Evolutionary conservation across 1,284 basidiomycete genomes (phyloP).

Genomic region (Leccinum solheimii): DNA sequence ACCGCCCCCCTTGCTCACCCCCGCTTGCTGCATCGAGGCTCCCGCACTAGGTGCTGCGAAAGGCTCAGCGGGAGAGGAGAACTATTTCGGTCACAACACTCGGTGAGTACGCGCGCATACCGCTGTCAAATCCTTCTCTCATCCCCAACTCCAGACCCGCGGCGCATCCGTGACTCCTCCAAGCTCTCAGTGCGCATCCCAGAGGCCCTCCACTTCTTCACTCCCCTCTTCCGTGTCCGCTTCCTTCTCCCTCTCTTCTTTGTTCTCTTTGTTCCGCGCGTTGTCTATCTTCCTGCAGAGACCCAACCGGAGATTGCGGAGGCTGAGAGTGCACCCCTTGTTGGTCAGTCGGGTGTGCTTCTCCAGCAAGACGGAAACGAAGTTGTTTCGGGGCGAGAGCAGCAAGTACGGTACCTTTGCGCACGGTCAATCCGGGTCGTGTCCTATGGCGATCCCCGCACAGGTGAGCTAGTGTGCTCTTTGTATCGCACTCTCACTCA

Average conservation of each 20-base stretch:
- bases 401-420: constrained; percentile 72
- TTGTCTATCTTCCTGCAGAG: constrained; percentile 55
- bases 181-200: constrained; percentile 38
- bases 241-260: constrained; percentile 59
- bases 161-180: constrained; percentile 35
- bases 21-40: too few species aligned
- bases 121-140: neutral
- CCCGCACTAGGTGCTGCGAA: too few species aligned
- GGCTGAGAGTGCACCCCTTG: constrained; percentile 31
- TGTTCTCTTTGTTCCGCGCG: constrained; percentile 57
- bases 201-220: constrained; percentile 56
- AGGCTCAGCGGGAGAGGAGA: too few species aligned
- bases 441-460: neutral
- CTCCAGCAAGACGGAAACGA: constrained; percentile 31
- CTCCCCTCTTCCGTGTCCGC: constrained; percentile 65
- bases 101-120: constrained; percentile 39
- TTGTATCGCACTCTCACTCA: neutral
- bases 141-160: constrained; percentile 13
- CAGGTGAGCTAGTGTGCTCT: constrained; percentile 14
- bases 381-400: constrained; percentile 17
- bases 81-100: constrained; percentile 42
- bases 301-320: constrained; percentile 24
- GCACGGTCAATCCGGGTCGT: constrained; percentile 13
- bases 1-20: too few species aligned
- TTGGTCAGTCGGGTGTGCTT: constrained; percentile 30